These are phyloP conservation scores for Fusarium mundagurra DNA, from an alignment of 2,329 filamentous ascomycete genomes.

Conservation along the genomic window DNA sequence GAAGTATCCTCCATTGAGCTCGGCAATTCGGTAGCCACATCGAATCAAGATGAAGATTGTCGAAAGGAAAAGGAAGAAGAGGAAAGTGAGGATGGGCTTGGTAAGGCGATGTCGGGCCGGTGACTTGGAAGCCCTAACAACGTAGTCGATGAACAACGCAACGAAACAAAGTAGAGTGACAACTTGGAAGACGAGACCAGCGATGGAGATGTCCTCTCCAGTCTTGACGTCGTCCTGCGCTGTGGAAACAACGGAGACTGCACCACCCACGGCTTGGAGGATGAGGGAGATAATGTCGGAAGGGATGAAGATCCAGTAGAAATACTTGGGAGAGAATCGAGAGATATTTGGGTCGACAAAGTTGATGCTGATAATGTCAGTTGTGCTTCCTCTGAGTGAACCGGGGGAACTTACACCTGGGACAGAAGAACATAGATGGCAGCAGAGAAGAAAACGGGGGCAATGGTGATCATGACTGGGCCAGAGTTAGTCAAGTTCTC, in stretches of 20 bases:
- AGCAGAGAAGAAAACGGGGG: constrained; percentile 44
- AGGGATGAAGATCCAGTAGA: constrained; percentile 48
- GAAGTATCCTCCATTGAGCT: constrained; percentile 65
- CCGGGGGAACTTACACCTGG: constrained; percentile 37
- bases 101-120: constrained; percentile 42
- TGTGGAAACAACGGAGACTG: constrained; percentile 51
- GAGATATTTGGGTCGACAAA: constrained; percentile 37
- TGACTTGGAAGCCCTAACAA: constrained; percentile 45
- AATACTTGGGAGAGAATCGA: constrained; percentile 32
- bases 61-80: constrained; percentile 59
- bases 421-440: constrained; percentile 44
- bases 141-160: constrained; percentile 54
- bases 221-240: constrained; percentile 43
- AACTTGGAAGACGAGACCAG: constrained; percentile 62
- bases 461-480: constrained; percentile 47
- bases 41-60: constrained; percentile 66
- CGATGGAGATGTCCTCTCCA: constrained; percentile 61
- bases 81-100: constrained; percentile 58
- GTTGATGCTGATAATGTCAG: constrained; percentile 31
- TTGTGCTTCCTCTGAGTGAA: not conserved
- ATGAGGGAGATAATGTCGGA: constrained; percentile 62
- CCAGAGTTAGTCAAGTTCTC: constrained; percentile 3
- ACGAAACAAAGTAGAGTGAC: constrained; percentile 58
- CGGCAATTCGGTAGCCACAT: constrained; percentile 67
- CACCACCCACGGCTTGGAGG: constrained; percentile 63